Conservation (phyloP, 768 basidiomycete species). For the Auriscalpium microsporum region DNA sequence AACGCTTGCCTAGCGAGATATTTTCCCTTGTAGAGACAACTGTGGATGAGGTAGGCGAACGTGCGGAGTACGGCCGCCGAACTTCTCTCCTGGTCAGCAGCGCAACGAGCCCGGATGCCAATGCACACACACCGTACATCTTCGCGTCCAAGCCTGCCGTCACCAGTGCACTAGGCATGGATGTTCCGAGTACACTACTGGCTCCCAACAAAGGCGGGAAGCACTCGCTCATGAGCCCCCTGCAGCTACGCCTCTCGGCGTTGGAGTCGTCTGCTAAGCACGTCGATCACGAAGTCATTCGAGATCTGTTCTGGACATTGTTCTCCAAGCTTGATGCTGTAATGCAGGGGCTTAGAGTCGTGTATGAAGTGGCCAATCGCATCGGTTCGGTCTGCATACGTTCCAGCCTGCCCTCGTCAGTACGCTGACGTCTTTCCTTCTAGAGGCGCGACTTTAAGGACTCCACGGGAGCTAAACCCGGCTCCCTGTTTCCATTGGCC, state of each 20-base stretch:
- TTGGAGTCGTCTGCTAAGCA: slow-evolving; percentile 66
- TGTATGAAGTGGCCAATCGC: slow-evolving; percentile 84
- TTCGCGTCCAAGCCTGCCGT: slow-evolving; percentile 30
- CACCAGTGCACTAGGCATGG: slow-evolving; percentile 12
- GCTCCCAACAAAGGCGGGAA: slow-evolving; percentile 3
- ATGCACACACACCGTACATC: slow-evolving; percentile 38
- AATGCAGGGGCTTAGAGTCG: slow-evolving; percentile 79
- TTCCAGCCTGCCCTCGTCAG: background rate
- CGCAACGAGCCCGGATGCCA: slow-evolving; percentile 20
- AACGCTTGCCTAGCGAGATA: slow-evolving; percentile 78
- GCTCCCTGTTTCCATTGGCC: slow-evolving; percentile 68
- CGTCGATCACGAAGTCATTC: slow-evolving; percentile 76
- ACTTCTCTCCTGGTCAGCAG: slow-evolving; percentile 28
- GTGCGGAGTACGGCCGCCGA: slow-evolving; percentile 70
- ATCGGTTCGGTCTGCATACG: slow-evolving; percentile 73
- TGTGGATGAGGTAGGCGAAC: slow-evolving; percentile 84
- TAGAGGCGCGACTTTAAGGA: slow-evolving; percentile 91
- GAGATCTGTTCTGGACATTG: slow-evolving; percentile 93
- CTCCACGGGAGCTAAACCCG: slow-evolving; percentile 66
- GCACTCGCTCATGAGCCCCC: slow-evolving; percentile 36
- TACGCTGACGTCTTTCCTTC: background rate
- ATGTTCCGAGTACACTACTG: slow-evolving; percentile 5
- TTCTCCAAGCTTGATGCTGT: slow-evolving; percentile 95
- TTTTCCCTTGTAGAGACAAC: slow-evolving; percentile 80
- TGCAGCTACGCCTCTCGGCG: slow-evolving; percentile 57